phyloP scores from a whole-genome alignment of 2,329 filamentous ascomycete species.

The Fusarium camptoceras region DNA sequence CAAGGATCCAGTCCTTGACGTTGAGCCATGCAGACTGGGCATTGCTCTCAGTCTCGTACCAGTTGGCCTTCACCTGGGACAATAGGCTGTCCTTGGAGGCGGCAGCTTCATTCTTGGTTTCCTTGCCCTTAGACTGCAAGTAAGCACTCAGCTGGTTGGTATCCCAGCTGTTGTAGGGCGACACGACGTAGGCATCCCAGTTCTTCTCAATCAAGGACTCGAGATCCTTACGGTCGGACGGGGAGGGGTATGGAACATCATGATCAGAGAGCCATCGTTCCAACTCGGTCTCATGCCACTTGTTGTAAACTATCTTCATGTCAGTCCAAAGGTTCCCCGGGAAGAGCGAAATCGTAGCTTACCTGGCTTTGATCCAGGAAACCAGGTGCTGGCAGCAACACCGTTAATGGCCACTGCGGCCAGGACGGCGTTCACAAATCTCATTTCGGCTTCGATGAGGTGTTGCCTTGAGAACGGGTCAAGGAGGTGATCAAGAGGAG shows the following conservation, averaged over 20 bases:
- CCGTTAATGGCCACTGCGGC: constrained; percentile 77
- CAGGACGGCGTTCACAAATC: constrained; percentile 76
- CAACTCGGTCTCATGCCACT: constrained; percentile 98
- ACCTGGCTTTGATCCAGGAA: constrained; percentile 81
- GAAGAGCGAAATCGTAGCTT: constrained; percentile 51
- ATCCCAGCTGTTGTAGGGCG: constrained; percentile 84
- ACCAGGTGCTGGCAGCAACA: constrained; percentile 82
- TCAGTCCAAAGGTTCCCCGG: background rate
- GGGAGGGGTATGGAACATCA: constrained; percentile 88
- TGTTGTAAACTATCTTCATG: constrained; percentile 85
- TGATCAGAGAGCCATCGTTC: constrained; percentile 97
- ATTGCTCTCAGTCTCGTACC: constrained; percentile 84
- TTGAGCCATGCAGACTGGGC: constrained; percentile 76
- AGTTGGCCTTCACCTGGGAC: constrained; percentile 76
- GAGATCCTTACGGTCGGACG: constrained; percentile 94
- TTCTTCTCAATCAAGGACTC: constrained; percentile 89
- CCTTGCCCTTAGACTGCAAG: constrained; percentile 76
- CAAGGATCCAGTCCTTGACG: constrained; percentile 92
- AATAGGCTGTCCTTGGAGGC: constrained; percentile 76
- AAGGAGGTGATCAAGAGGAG: background rate
- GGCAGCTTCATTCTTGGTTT: constrained; percentile 74
- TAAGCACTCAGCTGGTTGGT: constrained; percentile 74
- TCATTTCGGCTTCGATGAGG: constrained; percentile 70
- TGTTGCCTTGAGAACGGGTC: constrained; percentile 3
- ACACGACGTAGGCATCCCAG: constrained; percentile 82